These are phyloP conservation scores for Phaeophleospora eucalypticola DNA, from an alignment of 2,329 filamentous ascomycete species.

Conservation along the genomic window DNA sequence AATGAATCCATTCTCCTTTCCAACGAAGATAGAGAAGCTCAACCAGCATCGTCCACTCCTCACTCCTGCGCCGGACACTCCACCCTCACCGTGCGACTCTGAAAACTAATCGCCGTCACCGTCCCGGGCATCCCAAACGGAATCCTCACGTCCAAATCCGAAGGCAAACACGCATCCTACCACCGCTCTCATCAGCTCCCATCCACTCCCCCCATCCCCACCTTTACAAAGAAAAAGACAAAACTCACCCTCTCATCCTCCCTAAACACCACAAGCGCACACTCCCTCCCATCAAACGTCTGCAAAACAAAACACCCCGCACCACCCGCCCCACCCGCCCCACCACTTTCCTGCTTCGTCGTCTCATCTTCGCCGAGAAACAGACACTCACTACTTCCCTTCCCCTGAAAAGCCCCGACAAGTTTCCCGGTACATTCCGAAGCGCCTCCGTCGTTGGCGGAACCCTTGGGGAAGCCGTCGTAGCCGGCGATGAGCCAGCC, in stretches of 20 bases:
- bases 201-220: neutral
- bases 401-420: neutral
- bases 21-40: neutral
- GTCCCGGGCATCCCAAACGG: neutral
- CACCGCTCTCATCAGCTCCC: neutral
- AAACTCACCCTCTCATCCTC: neutral
- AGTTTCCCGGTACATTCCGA: neutral
- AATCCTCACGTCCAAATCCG: neutral
- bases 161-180: neutral
- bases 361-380: neutral
- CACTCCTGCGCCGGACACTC: too few species aligned
- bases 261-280: neutral
- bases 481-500: neutral
- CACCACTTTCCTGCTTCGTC: neutral
- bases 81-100: neutral
- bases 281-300: neutral
- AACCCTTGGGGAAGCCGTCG: neutral
- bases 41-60: too few species aligned
- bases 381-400: neutral
- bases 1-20: too few species aligned
- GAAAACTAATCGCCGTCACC: neutral
- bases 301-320: neutral
- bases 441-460: neutral
- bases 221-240: neutral
- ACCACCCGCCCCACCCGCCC: too few species aligned